Conservation (phyloP, 1,284 basidiomycete genomes). For the Meira miltonrushii region DNA sequence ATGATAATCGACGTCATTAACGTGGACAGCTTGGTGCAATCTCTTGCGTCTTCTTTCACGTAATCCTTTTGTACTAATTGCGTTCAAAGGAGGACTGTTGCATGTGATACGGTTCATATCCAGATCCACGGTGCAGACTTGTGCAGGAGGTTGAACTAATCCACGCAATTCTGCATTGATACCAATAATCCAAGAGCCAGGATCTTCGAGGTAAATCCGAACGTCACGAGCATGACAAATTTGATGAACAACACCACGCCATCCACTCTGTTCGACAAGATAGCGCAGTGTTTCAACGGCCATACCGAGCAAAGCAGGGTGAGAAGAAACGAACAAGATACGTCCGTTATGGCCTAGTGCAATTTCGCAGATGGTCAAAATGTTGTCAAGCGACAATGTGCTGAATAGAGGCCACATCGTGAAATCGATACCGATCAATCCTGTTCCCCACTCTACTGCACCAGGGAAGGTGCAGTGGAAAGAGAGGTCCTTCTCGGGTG, state of each 20-base stretch:
- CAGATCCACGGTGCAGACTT: slow-evolving; percentile 77
- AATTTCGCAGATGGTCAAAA: slow-evolving; percentile 88
- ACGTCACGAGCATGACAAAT: slow-evolving; percentile 73
- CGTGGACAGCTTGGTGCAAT: slow-evolving; percentile 54
- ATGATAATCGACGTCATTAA: slow-evolving; percentile 30
- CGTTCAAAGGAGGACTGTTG: slow-evolving; percentile 68
- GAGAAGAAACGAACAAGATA: slow-evolving; percentile 80
- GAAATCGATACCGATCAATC: slow-evolving; percentile 59
- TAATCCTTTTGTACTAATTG: slow-evolving; percentile 73
- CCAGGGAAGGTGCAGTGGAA: slow-evolving; percentile 53
- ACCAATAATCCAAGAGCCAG: slow-evolving; percentile 81
- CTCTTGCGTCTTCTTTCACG: slow-evolving; percentile 77
- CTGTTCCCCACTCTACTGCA: slow-evolving; percentile 54
- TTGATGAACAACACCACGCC: slow-evolving; percentile 68
- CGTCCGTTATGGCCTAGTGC: slow-evolving; percentile 88
- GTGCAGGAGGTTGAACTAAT: slow-evolving; percentile 68
- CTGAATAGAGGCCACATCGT: slow-evolving; percentile 97
- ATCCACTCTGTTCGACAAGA: slow-evolving; percentile 85
- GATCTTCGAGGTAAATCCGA: slow-evolving; percentile 70
- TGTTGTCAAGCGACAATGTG: slow-evolving; percentile 85
- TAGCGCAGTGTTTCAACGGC: slow-evolving; percentile 85
- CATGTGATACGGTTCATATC: slow-evolving; percentile 87
- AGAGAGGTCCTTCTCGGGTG: slow-evolving; percentile 46
- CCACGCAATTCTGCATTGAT: slow-evolving; percentile 79
- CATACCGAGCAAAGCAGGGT: slow-evolving; percentile 83